Evolutionary conservation across 208 protist species (phyloP).

Genomic region (Leishmania mexicana): DNA sequence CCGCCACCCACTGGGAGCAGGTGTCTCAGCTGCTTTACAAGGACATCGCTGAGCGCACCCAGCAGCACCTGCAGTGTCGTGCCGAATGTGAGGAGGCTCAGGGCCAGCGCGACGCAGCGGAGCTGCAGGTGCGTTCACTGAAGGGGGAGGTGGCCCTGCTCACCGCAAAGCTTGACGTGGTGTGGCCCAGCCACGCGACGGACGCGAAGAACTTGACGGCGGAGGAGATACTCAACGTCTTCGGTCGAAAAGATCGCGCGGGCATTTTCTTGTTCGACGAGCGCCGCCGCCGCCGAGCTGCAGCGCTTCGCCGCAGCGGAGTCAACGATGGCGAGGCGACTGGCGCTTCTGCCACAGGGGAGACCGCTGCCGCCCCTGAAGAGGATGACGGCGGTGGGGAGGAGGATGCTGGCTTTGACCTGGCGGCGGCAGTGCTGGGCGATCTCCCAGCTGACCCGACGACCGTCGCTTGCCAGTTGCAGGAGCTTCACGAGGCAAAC

Average conservation of each 20-base stretch:
- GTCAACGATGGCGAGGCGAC: background rate
- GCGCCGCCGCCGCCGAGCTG: constrained; percentile 20
- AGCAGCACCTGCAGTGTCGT: constrained; percentile 74
- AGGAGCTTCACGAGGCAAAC: constrained; percentile 87
- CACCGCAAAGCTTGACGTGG: constrained; percentile 76
- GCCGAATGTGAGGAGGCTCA: constrained; percentile 87
- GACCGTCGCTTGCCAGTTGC: constrained; percentile 54
- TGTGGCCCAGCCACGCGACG: constrained; percentile 78
- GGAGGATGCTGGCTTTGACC: constrained; percentile 24
- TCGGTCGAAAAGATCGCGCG: constrained; percentile 39
- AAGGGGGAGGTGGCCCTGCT: constrained; percentile 57
- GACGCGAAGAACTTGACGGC: constrained; percentile 70
- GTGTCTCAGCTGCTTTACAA: constrained; percentile 88
- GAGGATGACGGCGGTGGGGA: background rate
- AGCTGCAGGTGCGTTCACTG: constrained; percentile 42
- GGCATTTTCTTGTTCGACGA: constrained; percentile 34
- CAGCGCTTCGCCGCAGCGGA: background rate
- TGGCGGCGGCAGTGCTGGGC: constrained; percentile 9
- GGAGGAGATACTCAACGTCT: constrained; percentile 66
- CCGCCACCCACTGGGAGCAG: constrained; percentile 84
- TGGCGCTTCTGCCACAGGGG: background rate
- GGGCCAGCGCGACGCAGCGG: constrained; percentile 60
- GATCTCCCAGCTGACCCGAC: constrained; percentile 40
- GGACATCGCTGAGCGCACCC: constrained; percentile 79
- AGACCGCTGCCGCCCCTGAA: background rate